phyloP scores from a whole-genome alignment of 441 rosid genomes.

The Mallotus japonicus region DNA sequence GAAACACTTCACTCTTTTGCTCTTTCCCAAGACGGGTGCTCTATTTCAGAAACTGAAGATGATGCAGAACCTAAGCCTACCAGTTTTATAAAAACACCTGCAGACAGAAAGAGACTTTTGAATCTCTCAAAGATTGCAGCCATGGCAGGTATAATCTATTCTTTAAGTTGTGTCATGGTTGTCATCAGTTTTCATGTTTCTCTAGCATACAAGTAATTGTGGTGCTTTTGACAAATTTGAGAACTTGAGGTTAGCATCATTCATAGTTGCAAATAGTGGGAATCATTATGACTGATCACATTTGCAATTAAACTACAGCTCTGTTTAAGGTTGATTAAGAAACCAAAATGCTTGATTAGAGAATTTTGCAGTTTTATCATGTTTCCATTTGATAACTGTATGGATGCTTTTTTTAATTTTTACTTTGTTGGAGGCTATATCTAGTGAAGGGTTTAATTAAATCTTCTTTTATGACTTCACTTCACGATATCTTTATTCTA shows the following conservation, averaged over 20 bases:
- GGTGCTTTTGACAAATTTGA: no score
- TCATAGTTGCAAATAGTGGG: background rate
- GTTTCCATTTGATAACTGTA: background rate
- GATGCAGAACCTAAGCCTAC: constrained; percentile 30
- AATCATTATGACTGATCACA: background rate
- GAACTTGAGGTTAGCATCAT: no score
- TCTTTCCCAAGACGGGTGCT: constrained; percentile 61
- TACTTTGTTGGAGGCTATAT: background rate
- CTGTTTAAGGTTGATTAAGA: background rate
- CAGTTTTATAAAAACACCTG: constrained; percentile 42
- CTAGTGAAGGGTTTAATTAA: background rate
- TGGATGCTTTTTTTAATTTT: background rate
- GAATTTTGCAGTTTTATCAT: no score
- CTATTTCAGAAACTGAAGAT: constrained; percentile 42
- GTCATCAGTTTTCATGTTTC: background rate
- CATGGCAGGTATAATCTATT: constrained; percentile 56
- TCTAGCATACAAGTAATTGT: background rate
- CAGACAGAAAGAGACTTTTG: constrained; percentile 74
- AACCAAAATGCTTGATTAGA: background rate
- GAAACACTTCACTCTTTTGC: constrained; percentile 79
- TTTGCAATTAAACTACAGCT: background rate
- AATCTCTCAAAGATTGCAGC: constrained; percentile 87
- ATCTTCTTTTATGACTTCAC: background rate
- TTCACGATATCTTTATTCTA: background rate
- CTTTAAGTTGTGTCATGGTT: background rate